These are phyloP conservation scores for Termitomyces sp. DNA, from an alignment of 768 basidiomycete genomes.

Conservation along the genomic window DNA sequence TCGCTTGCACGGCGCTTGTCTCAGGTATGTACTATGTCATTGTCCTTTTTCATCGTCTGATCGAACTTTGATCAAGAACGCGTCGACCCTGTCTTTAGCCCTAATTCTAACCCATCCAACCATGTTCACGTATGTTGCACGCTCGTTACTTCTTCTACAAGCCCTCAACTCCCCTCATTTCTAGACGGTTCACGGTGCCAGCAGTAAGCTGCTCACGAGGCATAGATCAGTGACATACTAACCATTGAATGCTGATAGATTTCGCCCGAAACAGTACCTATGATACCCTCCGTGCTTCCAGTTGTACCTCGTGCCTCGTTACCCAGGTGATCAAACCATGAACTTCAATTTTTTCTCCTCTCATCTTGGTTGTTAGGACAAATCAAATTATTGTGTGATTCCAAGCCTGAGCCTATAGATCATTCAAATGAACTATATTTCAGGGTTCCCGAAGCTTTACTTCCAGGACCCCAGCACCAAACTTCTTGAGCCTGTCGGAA, in stretches of 20 bases:
- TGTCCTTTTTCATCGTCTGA: not conserved
- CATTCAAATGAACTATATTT: not conserved
- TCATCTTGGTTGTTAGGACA: slow-evolving; percentile 20
- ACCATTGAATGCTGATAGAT: slow-evolving; percentile 15
- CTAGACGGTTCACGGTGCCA: slow-evolving; percentile 34
- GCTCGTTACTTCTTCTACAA: not conserved
- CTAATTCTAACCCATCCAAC: slow-evolving; percentile 28
- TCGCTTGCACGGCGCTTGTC: slow-evolving; percentile 34
- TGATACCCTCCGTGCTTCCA: slow-evolving; percentile 27
- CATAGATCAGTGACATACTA: not conserved
- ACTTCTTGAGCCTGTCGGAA: slow-evolving; percentile 29
- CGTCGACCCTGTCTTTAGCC: slow-evolving; percentile 33
- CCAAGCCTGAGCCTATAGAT: not conserved
- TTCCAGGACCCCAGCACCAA: slow-evolving; percentile 34
- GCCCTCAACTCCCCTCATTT: not conserved
- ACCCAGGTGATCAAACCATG: slow-evolving; percentile 18
- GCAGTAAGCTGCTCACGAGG: slow-evolving; percentile 19
- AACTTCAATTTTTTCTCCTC: not conserved
- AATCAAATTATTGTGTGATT: slow-evolving; percentile 33
- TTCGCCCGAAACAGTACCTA: slow-evolving; percentile 29
- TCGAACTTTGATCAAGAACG: slow-evolving; percentile 19
- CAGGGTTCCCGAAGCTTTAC: slow-evolving; percentile 39
- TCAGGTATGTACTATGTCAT: slow-evolving; percentile 23
- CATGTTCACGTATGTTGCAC: slow-evolving; percentile 32
- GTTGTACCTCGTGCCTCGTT: slow-evolving; percentile 33